A percentile compares a stretch with the other conserved stretches of the same genome.
phyloP scores from a whole-genome alignment of 2,329 filamentous ascomycete species.

The Byssochlamys sp. region DNA sequence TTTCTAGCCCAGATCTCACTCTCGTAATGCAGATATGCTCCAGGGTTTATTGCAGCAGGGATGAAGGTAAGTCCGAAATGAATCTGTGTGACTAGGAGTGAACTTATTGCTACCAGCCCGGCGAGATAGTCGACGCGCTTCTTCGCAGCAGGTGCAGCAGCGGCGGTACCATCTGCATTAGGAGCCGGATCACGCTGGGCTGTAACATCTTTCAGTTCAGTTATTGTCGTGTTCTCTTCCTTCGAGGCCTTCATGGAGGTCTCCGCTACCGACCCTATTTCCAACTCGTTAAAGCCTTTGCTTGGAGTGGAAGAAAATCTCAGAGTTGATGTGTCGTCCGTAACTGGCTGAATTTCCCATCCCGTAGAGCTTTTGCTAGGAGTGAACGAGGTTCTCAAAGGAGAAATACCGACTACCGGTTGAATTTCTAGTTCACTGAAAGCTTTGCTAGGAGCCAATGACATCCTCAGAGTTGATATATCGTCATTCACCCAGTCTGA shows the following conservation, averaged over 20 bases:
- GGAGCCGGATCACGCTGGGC: background rate
- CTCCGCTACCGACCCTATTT: background rate
- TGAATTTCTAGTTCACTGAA: background rate
- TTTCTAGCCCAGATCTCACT: constrained; percentile 35
- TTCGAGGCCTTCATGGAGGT: background rate
- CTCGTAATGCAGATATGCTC: constrained; percentile 26
- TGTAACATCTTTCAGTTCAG: background rate
- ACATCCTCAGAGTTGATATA: background rate
- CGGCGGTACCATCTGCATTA: background rate
- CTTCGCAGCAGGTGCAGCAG: background rate
- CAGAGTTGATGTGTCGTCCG: background rate
- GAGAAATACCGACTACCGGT: background rate
- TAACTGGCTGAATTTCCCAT: background rate
- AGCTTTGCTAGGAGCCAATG: background rate
- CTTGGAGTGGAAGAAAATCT: background rate
- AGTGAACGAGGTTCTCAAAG: background rate
- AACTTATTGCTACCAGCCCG: constrained; percentile 36
- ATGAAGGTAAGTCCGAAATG: constrained; percentile 40
- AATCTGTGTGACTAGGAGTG: constrained; percentile 36
- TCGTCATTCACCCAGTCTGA: background rate
- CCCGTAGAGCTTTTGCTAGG: background rate
- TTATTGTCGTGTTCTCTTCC: background rate
- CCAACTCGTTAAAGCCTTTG: background rate
- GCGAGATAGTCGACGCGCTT: constrained; percentile 39
- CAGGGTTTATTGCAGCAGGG: constrained; percentile 29